Base-by-base conservation (phyloP, 2,329 filamentous ascomycete genomes). In the Fusarium sterilihyphosum region DNA sequence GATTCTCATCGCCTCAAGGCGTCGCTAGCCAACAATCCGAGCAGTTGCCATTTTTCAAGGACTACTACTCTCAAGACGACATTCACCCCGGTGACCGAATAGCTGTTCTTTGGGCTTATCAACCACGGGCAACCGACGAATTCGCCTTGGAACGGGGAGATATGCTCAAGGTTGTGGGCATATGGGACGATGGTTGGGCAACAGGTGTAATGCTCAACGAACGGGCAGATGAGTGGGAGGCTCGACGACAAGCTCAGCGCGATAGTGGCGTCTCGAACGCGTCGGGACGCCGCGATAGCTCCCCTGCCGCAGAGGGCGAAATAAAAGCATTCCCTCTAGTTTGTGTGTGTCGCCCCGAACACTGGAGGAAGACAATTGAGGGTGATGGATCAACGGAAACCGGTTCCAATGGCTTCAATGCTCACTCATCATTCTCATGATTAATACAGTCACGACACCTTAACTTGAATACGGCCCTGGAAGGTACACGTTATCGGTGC, bases 171-270 rank as follows among this genome's bases (percentile, higher is more conserved):
- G 92, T 99, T 20, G 93, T 98, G 38, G 96, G 96, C 71, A 99
- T 99, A 76, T 99, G 96, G 96, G 96, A 99, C 79, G 96, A 99
- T 81, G 96, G 96, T 53, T 99, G 96, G 96, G 96, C 96, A 17
- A 99, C 96, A 3, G 96, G 96, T 78, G 89, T 98, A 63, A 88
- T 97, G 80, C 85, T 97, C 64, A 88, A 92, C 61, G 94, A 97
- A 78, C 89, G 91, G 63, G 95, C 95, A 6, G 96, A 98, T 70
- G 94, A 98, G 73, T 98, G 94, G 91, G 94, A 97, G 77, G 88
- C 89, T 49, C 89, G 92, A 73, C 90, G 91, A 78, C 92, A 93
- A 78, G 86, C 91, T 40, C 95, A 97, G 80, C 91, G 96, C 71
- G 96, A 99, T 83, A 98, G 96, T 78, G 96, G 96, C 65, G 93